Conservation (phyloP, 1,139 yeast species). For the Kodamaea fungicola region DNA sequence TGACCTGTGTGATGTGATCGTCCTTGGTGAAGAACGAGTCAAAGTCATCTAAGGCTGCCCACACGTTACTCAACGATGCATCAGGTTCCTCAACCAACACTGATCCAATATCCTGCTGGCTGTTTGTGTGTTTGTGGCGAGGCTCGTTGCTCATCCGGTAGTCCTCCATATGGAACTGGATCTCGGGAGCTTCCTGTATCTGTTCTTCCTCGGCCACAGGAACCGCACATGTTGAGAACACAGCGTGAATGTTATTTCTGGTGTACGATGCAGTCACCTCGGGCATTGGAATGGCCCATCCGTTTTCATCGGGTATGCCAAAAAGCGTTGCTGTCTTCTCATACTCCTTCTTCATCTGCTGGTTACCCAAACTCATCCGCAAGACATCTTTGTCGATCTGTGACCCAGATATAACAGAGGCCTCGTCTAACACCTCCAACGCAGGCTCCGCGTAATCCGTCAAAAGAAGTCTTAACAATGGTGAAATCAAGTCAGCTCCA, state of each 20-base stretch:
- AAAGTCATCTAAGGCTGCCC: conserved; percentile 93
- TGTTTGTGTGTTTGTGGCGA: not conserved
- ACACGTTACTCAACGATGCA: conserved; percentile 85
- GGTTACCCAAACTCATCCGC: conserved; percentile 86
- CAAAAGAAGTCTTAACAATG: conserved; percentile 72
- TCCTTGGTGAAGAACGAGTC: conserved; percentile 90
- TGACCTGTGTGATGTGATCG: conserved; percentile 13
- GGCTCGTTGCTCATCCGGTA: conserved; percentile 1
- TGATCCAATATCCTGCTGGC: conserved; percentile 26
- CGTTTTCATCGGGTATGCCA: conserved; percentile 96
- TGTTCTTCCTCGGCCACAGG: conserved; percentile 24
- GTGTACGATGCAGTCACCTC: conserved; percentile 84
- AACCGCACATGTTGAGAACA: conserved; percentile 75
- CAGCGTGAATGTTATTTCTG: conserved; percentile 92
- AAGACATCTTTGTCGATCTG: conserved; percentile 87
- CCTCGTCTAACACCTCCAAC: conserved; percentile 82
- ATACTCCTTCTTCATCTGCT: conserved; percentile 72
- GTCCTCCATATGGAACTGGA: conserved; percentile 61
- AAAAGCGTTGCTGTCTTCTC: conserved; percentile 86
- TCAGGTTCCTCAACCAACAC: conserved; percentile 57
- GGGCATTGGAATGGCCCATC: conserved; percentile 98
- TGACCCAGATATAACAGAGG: conserved; percentile 82
- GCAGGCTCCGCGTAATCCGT: conserved; percentile 91
- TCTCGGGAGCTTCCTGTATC: conserved; percentile 30
- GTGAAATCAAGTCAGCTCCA: conserved; percentile 94